Evolutionary conservation across 352 stramenopile species (phyloP).

Genomic region (Phytophthora macrochlamydospora): DNA sequence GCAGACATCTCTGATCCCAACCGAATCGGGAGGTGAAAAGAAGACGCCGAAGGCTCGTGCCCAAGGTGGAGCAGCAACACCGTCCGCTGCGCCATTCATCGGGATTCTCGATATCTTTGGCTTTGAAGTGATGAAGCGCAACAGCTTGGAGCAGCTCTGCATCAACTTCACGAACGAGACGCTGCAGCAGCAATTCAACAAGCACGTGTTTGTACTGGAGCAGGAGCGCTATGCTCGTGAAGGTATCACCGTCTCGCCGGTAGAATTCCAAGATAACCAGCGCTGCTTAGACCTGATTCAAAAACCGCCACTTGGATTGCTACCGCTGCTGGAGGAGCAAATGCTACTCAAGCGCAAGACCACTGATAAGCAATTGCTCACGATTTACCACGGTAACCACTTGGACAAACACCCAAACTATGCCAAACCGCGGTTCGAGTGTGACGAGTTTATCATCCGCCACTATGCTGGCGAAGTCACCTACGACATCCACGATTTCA

Average conservation of each 20-base stretch:
- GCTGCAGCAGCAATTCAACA: slow-evolving; percentile 91
- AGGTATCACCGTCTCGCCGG: slow-evolving; percentile 72
- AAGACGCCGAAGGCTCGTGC: slow-evolving; percentile 25
- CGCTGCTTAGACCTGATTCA: slow-evolving; percentile 82
- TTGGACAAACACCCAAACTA: slow-evolving; percentile 77
- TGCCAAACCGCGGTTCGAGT: slow-evolving; percentile 78
- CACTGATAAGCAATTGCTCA: slow-evolving; percentile 83
- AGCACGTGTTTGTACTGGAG: slow-evolving; percentile 86
- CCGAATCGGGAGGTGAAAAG: slow-evolving; percentile 7
- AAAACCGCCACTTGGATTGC: slow-evolving; percentile 74
- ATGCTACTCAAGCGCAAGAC: slow-evolving; percentile 88
- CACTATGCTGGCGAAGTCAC: slow-evolving; percentile 85
- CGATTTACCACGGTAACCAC: slow-evolving; percentile 81
- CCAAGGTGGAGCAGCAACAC: slow-evolving; percentile 7
- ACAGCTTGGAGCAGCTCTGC: slow-evolving; percentile 90
- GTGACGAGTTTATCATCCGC: slow-evolving; percentile 86
- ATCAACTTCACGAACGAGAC: slow-evolving; percentile 94
- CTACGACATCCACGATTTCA: slow-evolving; percentile 86
- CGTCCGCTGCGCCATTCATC: slow-evolving; percentile 56
- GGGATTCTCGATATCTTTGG: slow-evolving; percentile 93
- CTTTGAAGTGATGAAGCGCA: slow-evolving; percentile 89
- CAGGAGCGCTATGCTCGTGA: slow-evolving; percentile 81
- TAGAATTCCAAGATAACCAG: slow-evolving; percentile 89
- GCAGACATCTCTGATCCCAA: slow-evolving; percentile 39
- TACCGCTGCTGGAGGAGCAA: slow-evolving; percentile 88